Evolutionary conservation across 805 yeast genomes (phyloP).

Genomic region (Wickerhamomyces hampshirensis): DNA sequence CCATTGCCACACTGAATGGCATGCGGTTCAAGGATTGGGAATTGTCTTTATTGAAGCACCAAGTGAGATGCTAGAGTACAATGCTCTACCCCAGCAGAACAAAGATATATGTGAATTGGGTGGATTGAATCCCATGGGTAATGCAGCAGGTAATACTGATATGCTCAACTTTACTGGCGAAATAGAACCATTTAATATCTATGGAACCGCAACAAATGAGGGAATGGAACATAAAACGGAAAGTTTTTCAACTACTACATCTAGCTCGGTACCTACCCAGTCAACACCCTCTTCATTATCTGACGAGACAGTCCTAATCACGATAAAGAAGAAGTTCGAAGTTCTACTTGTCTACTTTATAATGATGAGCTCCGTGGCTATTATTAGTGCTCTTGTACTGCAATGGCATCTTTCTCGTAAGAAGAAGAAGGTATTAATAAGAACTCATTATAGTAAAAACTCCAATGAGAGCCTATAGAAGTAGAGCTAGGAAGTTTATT

Average conservation of each 20-base stretch:
- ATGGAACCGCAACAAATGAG: not conserved
- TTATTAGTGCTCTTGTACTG: constrained; percentile 4
- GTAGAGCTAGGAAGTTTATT: no score
- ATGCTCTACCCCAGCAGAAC: constrained; percentile 40
- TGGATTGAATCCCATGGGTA: constrained; percentile 48
- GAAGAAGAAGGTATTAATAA: not conserved
- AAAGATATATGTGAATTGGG: constrained; percentile 42
- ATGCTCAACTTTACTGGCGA: constrained; percentile 54
- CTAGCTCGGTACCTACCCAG: not conserved
- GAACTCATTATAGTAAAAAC: no score
- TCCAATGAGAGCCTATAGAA: no score
- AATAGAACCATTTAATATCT: no score
- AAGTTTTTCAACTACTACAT: not conserved
- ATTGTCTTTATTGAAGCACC: constrained; percentile 70
- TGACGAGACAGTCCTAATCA: no score
- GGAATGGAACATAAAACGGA: not conserved
- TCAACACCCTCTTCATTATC: not conserved
- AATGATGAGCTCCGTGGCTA: constrained; percentile 22
- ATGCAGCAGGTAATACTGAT: constrained; percentile 62
- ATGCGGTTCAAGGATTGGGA: constrained; percentile 76
- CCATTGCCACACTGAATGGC: constrained; percentile 91
- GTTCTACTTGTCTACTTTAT: constrained; percentile 28
- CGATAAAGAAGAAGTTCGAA: constrained; percentile 21
- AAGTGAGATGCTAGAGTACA: constrained; percentile 37
- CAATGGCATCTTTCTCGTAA: not conserved